These are phyloP conservation scores for Neobulgaria alba DNA, from an alignment of 2,329 filamentous ascomycete genomes.

Conservation along the genomic window DNA sequence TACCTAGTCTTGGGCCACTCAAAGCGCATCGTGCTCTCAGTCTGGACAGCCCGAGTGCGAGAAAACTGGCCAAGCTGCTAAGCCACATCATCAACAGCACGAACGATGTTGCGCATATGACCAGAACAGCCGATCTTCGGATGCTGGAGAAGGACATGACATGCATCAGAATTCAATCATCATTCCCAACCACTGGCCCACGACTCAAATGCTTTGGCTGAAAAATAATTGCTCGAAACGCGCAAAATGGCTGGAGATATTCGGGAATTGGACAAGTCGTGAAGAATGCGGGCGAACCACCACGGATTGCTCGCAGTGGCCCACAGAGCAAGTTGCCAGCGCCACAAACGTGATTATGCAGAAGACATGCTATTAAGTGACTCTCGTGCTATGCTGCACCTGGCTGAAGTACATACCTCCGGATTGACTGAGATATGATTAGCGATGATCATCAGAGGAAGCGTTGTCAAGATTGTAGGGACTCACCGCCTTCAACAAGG, in stretches of 20 bases:
- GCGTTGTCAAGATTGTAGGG: background rate
- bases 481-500: constrained; percentile 54
- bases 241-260: no score
- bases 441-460: constrained; percentile 4
- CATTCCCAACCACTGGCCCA: no score
- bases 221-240: no score
- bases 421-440: constrained; percentile 20
- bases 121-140: constrained; percentile 12
- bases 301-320: no score
- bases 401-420: constrained; percentile 23
- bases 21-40: constrained; percentile 9
- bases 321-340: no score
- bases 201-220: no score
- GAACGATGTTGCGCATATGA: constrained; percentile 15
- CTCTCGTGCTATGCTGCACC: background rate
- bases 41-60: constrained; percentile 1
- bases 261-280: no score
- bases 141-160: background rate
- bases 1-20: constrained; percentile 5
- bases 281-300: no score
- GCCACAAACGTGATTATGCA: no score
- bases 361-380: no score
- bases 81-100: constrained; percentile 4
- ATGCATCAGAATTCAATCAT: background rate
- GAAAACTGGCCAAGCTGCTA: background rate